Evolutionary conservation across 2,329 filamentous ascomycete genomes (phyloP), one percentile per base, ranked within the genome.

Genomic region (Talaromyces sp.): DNA sequence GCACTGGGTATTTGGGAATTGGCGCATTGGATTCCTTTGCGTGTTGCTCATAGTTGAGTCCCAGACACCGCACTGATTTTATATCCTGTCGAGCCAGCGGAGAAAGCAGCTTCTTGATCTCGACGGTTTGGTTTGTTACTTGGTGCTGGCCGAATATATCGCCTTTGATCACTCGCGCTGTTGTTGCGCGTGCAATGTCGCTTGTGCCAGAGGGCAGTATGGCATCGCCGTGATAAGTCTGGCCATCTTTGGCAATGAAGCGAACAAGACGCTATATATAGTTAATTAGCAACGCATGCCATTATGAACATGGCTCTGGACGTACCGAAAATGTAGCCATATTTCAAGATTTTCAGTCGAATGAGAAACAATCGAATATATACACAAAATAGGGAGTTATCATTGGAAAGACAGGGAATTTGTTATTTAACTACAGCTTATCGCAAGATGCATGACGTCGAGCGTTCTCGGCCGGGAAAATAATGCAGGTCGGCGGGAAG

Each of bases 161-260:
- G 42, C 88, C 88, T 19, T 78, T 77, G 65, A 91, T 85, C 55
- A 91, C 78, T 56, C 77, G 83, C 25, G 88, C 88, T 67, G 83
- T 80, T 56, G 78, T 84, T 1, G 83, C 81, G 75, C 85, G 82
- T 63, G 83, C 77, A 64, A 90, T 81, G 68, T 91, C 86, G 55
- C 73, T 84, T 44, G 82, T 76, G 22, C 85, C 86, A 0, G 74
- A 58, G 3, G 87, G 86, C 22, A 91, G 82, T 60, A 92, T 85
- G 63, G 89, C 88, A 75, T 92, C 88, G 67, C 89, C 90, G 65
- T 91, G 90, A 75, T 90, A 89, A 39, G 84, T 82, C 60, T 81
- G 80, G 71, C 88, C 88, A 69, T 92, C 87, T 67, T 83, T 85
- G 68, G 88, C 86, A 9, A 91, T 82, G 76, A 92, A 92, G 58